Conservation (phyloP, 2,329 filamentous ascomycete species). For the Ustilaginoidea virens region DNA sequence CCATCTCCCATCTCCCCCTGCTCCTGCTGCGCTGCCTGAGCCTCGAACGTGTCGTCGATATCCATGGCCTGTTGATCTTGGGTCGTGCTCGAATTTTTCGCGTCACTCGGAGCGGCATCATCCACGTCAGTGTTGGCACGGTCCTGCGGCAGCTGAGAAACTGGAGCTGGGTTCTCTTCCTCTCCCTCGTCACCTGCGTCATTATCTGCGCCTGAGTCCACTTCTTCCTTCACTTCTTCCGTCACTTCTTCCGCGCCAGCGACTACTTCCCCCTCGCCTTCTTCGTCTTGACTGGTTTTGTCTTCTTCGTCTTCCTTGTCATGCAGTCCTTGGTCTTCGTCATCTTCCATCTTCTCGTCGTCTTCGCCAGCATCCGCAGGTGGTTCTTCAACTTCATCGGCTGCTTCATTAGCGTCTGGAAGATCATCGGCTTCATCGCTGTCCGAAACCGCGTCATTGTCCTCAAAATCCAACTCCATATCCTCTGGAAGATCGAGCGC, state of each 20-base stretch:
- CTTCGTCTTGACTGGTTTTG: conserved; percentile 23
- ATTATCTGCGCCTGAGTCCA: conserved; percentile 19
- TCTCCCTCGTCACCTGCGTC: conserved; percentile 3
- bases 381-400: conserved; percentile 20
- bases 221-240: conserved; percentile 33
- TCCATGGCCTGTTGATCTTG: conserved; percentile 48
- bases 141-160: conserved; percentile 23
- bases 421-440: conserved; percentile 45
- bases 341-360: conserved; percentile 21
- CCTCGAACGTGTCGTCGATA: conserved; percentile 43
- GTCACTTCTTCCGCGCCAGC: conserved; percentile 29
- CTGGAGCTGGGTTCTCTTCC: conserved; percentile 24
- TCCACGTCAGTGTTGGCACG: conserved; percentile 39
- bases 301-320: conserved; percentile 34
- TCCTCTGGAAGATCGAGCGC: conserved; percentile 76
- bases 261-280: conserved; percentile 37
- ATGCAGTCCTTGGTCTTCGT: conserved; percentile 21
- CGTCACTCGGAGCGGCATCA: conserved; percentile 47
- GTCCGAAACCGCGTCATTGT: conserved; percentile 40
- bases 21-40: conserved; percentile 47
- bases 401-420: conserved; percentile 34
- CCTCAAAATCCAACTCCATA: conserved; percentile 70
- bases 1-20: conserved; percentile 51
- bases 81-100: conserved; percentile 48
- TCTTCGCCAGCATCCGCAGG: conserved; percentile 17